Percentiles rank a stretch among this genome's conserved stretches.
Evolutionary conservation across 129 eudicot species (phyloP).

Genomic region (Daucus carota): DNA sequence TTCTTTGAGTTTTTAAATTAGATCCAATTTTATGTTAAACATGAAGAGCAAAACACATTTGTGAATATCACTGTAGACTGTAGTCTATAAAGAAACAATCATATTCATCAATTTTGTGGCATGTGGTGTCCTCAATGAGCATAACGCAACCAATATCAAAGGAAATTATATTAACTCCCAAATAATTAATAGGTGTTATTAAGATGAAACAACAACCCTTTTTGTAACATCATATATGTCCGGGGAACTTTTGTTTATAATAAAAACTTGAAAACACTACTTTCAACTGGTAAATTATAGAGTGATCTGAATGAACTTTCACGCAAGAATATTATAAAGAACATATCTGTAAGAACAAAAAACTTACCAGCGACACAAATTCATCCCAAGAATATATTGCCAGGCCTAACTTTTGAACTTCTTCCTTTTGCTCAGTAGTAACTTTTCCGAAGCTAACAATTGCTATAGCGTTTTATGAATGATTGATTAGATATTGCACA

Average conservation of each 20-base stretch:
- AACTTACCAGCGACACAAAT: slow-evolving; percentile 64
- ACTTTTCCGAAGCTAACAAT: slow-evolving; percentile 88
- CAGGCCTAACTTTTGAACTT: slow-evolving; percentile 57
- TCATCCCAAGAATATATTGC: slow-evolving; percentile 74
- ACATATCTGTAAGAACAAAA: background rate
- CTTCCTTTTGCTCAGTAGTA: slow-evolving; percentile 60
- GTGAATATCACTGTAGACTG: background rate
- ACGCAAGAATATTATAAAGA: background rate
- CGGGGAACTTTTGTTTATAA: background rate
- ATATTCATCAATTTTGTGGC: background rate
- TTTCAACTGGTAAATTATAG: background rate
- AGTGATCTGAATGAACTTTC: background rate
- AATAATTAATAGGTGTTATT: background rate
- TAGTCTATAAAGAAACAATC: background rate
- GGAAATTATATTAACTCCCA: background rate
- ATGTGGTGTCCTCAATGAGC: background rate
- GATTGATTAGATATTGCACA: slow-evolving; percentile 12
- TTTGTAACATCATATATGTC: background rate
- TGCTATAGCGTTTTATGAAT: slow-evolving; percentile 29
- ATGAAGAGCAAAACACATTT: no score
- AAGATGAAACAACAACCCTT: background rate
- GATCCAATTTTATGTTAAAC: background rate
- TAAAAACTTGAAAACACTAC: background rate
- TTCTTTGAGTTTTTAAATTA: background rate
- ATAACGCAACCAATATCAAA: background rate